phyloP scores from a whole-genome alignment of 495 filamentous ascomycete genomes.

The Pseudomonodictys pantanalensis region DNA sequence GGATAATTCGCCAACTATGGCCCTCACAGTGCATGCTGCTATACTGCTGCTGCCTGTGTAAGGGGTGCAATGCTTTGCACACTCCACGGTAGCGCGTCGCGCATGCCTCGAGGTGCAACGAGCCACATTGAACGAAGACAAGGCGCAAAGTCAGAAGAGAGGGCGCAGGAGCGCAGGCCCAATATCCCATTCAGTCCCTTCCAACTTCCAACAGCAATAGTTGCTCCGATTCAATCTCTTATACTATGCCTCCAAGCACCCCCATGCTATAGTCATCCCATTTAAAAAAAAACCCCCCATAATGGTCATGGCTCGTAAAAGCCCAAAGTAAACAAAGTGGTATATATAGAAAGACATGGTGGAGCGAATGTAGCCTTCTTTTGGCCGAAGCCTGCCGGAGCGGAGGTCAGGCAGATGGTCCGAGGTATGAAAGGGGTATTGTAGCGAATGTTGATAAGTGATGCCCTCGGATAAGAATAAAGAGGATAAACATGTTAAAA shows the following conservation, averaged over 20 bases:
- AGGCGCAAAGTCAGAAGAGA: too few relatives aligned
- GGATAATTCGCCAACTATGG: too few relatives aligned
- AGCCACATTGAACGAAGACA: too few relatives aligned
- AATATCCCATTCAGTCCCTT: too few relatives aligned
- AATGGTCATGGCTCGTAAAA: neutral
- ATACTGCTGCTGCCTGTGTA: too few relatives aligned
- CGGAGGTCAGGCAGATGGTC: neutral
- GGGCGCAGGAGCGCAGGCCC: too few relatives aligned
- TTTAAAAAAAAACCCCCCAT: neutral
- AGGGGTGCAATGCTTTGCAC: too few relatives aligned
- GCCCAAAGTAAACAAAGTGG: neutral
- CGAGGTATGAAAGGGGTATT: neutral
- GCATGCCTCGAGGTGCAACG: too few relatives aligned
- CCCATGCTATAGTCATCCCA: neutral
- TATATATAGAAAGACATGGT: neutral
- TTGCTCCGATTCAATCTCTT: too few relatives aligned
- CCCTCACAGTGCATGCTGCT: too few relatives aligned
- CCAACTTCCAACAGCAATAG: too few relatives aligned
- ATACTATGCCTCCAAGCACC: neutral
- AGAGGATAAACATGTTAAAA: neutral
- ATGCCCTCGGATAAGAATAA: neutral
- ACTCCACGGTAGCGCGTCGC: too few relatives aligned
- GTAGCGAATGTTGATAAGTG: neutral
- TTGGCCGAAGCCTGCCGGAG: neutral
- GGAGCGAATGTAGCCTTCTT: neutral